These are phyloP conservation scores for Dittrichia graveolens DNA, from an alignment of 129 eudicot genomes.

Conservation along the genomic window DNA sequence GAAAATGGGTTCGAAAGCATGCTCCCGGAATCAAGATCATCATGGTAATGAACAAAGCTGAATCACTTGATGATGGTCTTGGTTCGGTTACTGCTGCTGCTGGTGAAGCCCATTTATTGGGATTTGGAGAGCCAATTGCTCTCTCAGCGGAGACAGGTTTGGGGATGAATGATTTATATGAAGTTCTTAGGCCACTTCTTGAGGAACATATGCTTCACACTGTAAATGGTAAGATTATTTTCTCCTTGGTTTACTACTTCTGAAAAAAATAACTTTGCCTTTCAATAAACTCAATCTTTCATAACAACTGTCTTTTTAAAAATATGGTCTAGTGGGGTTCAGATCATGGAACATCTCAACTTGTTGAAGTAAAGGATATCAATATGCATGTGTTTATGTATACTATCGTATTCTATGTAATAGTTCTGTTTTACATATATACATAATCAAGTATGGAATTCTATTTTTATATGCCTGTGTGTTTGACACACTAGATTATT, in stretches of 20 bases:
- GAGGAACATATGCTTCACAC: slow-evolving; percentile 64
- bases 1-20: slow-evolving; percentile 90
- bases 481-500: no score
- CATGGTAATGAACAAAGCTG: slow-evolving; percentile 92
- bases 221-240: slow-evolving; percentile 45
- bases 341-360: no score
- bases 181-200: slow-evolving; percentile 70
- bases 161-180: slow-evolving; percentile 79
- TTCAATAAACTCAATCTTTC: background rate
- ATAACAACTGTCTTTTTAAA: no score
- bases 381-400: no score
- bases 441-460: no score
- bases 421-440: no score
- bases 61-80: slow-evolving; percentile 68
- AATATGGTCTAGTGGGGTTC: no score
- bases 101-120: slow-evolving; percentile 81
- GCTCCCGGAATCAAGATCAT: slow-evolving; percentile 73
- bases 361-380: no score
- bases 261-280: background rate
- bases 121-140: slow-evolving; percentile 94
- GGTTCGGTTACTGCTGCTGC: slow-evolving; percentile 77
- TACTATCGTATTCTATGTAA: no score
- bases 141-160: slow-evolving; percentile 96
- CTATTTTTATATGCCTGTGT: no score
- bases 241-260: background rate